Percentiles rank a stretch among this genome's conserved stretches.
Evolutionary conservation across 2,329 filamentous ascomycete genomes (phyloP).

Genomic region (Helminthosporium solani): DNA sequence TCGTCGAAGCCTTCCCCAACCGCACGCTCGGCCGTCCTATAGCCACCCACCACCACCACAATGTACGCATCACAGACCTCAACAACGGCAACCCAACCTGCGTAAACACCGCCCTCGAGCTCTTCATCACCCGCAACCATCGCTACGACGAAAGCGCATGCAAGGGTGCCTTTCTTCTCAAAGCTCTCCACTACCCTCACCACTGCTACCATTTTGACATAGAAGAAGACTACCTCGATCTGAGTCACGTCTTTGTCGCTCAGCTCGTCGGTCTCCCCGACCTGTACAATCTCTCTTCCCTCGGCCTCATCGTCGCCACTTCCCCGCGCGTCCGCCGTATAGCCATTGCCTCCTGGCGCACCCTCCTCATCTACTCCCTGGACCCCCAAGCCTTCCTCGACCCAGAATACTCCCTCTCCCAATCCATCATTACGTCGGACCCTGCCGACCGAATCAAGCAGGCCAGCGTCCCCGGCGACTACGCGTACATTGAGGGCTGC

Average conservation of each 20-base stretch:
- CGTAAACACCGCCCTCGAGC: slow-evolving; percentile 13
- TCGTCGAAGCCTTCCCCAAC: slow-evolving; percentile 2
- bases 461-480: slow-evolving; percentile 6
- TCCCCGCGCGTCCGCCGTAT: slow-evolving; percentile 19
- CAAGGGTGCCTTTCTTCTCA: slow-evolving; percentile 20
- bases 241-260: slow-evolving; percentile 20
- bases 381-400: slow-evolving; percentile 23
- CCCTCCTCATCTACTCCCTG: slow-evolving; percentile 20
- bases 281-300: slow-evolving; percentile 15
- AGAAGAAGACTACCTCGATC: not conserved
- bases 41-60: slow-evolving; percentile 13
- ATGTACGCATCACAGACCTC: slow-evolving; percentile 1
- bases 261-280: slow-evolving; percentile 14
- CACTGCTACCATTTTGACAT: slow-evolving; percentile 11
- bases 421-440: not conserved
- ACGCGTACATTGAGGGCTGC: slow-evolving; percentile 10
- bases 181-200: slow-evolving; percentile 12
- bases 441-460: not conserved
- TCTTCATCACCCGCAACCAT: slow-evolving; percentile 6
- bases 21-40: slow-evolving; percentile 7
- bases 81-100: slow-evolving; percentile 9
- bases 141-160: not conserved
- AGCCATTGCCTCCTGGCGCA: slow-evolving; percentile 25
- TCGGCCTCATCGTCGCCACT: slow-evolving; percentile 21
- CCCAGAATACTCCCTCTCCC: slow-evolving; percentile 5